Evolutionary conservation across 2,329 filamentous ascomycete species (phyloP), one percentile per base, ranked within the genome.

Genomic region (Ophiostoma piceae): DNA sequence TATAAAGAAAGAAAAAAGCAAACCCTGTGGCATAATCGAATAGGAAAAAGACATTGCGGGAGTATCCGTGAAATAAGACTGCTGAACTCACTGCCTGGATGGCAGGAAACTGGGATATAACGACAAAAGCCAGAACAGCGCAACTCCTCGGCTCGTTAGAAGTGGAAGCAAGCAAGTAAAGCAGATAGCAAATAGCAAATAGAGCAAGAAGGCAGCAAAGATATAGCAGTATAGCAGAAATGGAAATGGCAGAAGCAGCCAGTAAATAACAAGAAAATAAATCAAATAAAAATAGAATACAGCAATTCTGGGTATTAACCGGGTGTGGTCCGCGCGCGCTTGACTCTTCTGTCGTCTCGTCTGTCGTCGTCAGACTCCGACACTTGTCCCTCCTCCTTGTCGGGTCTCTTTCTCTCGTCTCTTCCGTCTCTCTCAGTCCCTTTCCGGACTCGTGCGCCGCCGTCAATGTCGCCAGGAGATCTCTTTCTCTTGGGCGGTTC

Each of bases 201-300:
- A 12, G 2, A 26, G 51, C 51, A 57, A n/a, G 26, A 57, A 8
- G 6, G 47, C 16, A 19, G 47, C n/a, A n/a, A 51, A 51, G 26
- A 51, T 6, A 35, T 29, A 29, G 26, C 26, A 29, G 26, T n/a
- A 29, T 6, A 14, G 43, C 19, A n/a, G 19, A 5, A n/a, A 16
- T 16, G 43, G 16, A 19, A 54, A 54, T 11, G 7, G 26, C 26
- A 29, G 2, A 29, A 29, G 47, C 47, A 54, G 14, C 41, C 41
- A 43, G 41, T 43, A 12, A 43, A 43, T 43, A 47, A 37, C 26
- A 37, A n/a, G n/a, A 37, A 11, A 47, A 22, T 6, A 39, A 29
- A 26, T 35, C 22, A 70, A 5, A 47, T 32, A 41, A 54, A 57
- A 19, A 69, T 43, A n/a, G 26, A 57, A 60, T 41, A 62, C 35